These are phyloP conservation scores for Globisporangium abappressorium DNA, from an alignment of 352 stramenopile species.

Conservation along the genomic window DNA sequence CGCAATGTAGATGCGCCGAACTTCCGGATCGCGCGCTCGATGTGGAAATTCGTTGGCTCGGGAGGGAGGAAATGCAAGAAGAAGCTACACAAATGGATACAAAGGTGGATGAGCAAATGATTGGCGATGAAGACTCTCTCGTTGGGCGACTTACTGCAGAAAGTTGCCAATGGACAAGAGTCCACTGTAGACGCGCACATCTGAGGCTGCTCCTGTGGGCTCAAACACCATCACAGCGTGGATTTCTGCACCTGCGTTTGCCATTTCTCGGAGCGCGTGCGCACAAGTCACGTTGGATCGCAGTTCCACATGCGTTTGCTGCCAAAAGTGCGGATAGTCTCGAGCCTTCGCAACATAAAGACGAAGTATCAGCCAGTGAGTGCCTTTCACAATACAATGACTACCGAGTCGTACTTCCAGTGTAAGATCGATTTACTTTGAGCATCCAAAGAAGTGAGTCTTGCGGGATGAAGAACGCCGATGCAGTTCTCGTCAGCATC, in stretches of 20 bases:
- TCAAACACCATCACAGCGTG: slow-evolving; percentile 27
- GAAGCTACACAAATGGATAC: slow-evolving; percentile 17
- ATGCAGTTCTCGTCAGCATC: slow-evolving; percentile 14
- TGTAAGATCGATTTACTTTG: neutral
- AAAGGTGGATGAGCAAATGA: neutral
- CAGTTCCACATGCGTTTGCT: slow-evolving; percentile 30
- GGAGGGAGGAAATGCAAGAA: slow-evolving; percentile 31
- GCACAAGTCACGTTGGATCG: slow-evolving; percentile 25
- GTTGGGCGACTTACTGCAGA: slow-evolving; percentile 25
- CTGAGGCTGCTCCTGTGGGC: neutral
- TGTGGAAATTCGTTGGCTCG: slow-evolving; percentile 38
- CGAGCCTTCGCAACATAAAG: slow-evolving; percentile 23
- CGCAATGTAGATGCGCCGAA: slow-evolving; percentile 31
- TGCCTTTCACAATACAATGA: neutral
- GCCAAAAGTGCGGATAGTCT: slow-evolving; percentile 46
- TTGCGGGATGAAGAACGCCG: slow-evolving; percentile 3
- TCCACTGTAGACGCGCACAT: slow-evolving; percentile 22
- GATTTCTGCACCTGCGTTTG: slow-evolving; percentile 6
- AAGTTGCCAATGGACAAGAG: slow-evolving; percentile 41
- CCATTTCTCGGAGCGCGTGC: slow-evolving; percentile 37
- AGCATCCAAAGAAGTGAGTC: slow-evolving; percentile 20
- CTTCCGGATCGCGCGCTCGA: slow-evolving; percentile 35
- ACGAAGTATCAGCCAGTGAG: neutral
- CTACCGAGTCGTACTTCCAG: neutral
- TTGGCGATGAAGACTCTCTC: neutral